Base-by-base conservation (phyloP, 805 yeast genomes). In the Yamadazyma nakazawae region DNA sequence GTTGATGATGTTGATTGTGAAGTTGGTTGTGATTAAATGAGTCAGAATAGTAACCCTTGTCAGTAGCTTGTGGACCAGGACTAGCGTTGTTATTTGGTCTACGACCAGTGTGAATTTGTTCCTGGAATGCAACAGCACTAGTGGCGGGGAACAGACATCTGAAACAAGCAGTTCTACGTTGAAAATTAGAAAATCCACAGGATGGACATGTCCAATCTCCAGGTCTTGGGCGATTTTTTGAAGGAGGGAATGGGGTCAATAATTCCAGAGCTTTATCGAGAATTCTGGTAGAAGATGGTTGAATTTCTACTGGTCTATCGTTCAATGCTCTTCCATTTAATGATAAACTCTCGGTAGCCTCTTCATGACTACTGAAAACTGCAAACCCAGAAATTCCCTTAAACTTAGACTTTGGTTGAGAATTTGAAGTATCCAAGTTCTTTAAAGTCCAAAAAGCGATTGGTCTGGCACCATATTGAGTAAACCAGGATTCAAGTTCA, bases 191-290 rank as follows among this genome's bases (percentile, higher is more conserved):
- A 59, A 91, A 91, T 0, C 97, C 96, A 73, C 97, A 91, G 6
- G 91, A 83, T 21, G 96, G 96, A 65, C 97, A 91, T n/a, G 87
- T 88, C 97, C 97, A 91, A 63, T 91, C 97, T 17, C 97, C 97
- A 0, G 97, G 97, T 60, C 97, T 76, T 18, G 96, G 96, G 57
- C 94, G 76, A 65, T 91, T 90, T 51, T 80, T 79, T 54, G 88
- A 85, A 26, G 85, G 81, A 13, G 97, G 96, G 67, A 91, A 91
- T 3, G 95, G 89, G 0, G 88, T 77, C 49, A 91, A 70, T 37
- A 91, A 78, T 34, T 86, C 96, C 54, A 81, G 85, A 1, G 96
- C 96, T 50, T 81, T 78, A 54, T 88, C 96, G 40, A 91, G 71
- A 2, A 91, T 87, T 35, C 77, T 69, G 2, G 84, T 77, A 36